Evolutionary conservation across 73 alveolate species (phyloP).

Genomic region (Effrenium voratum): DNA sequence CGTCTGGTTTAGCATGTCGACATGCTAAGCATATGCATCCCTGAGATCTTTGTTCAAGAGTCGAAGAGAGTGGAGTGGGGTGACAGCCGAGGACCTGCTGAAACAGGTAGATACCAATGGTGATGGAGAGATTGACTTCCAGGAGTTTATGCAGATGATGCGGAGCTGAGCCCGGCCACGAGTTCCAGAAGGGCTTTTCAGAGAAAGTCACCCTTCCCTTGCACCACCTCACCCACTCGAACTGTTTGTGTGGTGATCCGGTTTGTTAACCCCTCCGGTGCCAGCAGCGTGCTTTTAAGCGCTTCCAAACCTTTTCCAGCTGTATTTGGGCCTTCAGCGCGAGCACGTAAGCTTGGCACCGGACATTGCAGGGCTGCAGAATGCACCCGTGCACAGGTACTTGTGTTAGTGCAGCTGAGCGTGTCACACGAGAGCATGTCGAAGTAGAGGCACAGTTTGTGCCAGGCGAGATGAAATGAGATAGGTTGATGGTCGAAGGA

Average conservation of each 20-base stretch:
- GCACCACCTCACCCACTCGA: conserved; percentile 8
- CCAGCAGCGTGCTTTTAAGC: no score
- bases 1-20: conserved; percentile 11
- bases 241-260: conserved; percentile 38
- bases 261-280: no score
- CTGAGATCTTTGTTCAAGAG: background rate
- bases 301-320: no score
- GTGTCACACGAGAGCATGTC: no score
- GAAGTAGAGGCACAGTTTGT: no score
- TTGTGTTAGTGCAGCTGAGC: no score
- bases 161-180: no score
- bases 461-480: no score
- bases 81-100: conserved; percentile 52
- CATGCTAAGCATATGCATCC: background rate
- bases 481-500: no score
- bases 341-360: no score
- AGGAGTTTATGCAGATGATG: conserved; percentile 97
- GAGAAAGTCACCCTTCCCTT: conserved; percentile 1
- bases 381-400: background rate
- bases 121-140: conserved; percentile 97
- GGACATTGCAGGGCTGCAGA: conserved; percentile 24
- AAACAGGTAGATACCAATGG: conserved; percentile 97
- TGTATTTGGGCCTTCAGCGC: no score
- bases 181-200: conserved; percentile 55
- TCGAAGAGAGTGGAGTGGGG: no score